These are phyloP conservation scores for Boletus rubroflammeus DNA, from an alignment of 768 basidiomycete species.

Conservation along the genomic window DNA sequence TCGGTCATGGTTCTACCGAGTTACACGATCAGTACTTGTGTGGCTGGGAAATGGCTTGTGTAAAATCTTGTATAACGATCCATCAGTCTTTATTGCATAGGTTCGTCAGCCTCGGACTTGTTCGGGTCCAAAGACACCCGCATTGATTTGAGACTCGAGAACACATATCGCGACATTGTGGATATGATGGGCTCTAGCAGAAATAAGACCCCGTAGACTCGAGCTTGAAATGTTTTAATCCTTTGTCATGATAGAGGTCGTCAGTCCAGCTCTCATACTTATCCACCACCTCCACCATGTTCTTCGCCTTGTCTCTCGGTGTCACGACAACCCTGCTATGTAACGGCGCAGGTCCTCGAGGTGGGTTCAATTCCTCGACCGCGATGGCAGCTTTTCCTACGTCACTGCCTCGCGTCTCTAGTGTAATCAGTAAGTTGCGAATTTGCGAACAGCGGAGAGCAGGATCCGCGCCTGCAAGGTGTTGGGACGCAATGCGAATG, in stretches of 20 bases:
- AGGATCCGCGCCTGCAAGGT: neutral
- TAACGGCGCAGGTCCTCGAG: neutral
- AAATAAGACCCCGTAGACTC: neutral
- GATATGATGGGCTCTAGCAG: neutral
- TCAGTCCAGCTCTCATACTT: neutral
- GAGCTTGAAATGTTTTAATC: neutral
- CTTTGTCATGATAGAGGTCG: neutral
- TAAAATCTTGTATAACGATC: neutral
- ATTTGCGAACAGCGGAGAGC: neutral
- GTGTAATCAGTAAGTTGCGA: neutral
- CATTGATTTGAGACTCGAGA: neutral
- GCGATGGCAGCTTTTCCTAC: neutral
- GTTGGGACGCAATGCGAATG: neutral
- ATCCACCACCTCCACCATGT: neutral
- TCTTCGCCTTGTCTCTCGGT: neutral
- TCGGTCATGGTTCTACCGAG: constrained; percentile 1
- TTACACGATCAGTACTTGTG: neutral
- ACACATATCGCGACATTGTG: neutral
- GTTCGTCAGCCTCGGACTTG: neutral
- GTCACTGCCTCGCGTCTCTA: neutral
- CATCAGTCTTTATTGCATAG: neutral
- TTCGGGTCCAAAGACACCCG: neutral
- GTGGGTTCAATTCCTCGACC: neutral
- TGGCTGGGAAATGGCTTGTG: neutral
- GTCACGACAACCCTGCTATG: neutral